Conservation (phyloP, 768 basidiomycete species). For the Panaeolus cyanescens region DNA sequence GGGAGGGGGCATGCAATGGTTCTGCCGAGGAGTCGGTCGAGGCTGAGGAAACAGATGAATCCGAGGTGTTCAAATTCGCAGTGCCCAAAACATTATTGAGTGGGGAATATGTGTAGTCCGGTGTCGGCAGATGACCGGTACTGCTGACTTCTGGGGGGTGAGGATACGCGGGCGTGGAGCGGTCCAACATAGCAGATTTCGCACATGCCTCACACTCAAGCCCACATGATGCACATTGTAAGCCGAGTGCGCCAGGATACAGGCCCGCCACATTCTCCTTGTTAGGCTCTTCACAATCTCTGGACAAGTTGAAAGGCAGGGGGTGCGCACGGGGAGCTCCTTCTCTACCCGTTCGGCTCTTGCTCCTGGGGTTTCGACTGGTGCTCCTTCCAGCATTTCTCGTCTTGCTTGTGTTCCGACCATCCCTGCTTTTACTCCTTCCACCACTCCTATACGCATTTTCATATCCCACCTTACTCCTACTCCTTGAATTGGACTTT, state of each 20-base stretch:
- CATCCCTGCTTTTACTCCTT: not conserved
- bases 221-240: not conserved
- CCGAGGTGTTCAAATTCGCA: not conserved
- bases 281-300: not conserved
- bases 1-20: constrained; percentile 6
- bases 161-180: not conserved
- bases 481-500: constrained; percentile 25
- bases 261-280: not conserved
- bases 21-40: not conserved
- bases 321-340: not conserved
- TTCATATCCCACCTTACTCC: constrained; percentile 8
- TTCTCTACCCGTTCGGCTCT: not conserved
- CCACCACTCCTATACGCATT: not conserved
- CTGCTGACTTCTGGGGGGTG: not conserved
- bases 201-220: not conserved
- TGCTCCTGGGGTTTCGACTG: not conserved
- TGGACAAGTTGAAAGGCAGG: not conserved
- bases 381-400: not conserved
- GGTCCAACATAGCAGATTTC: not conserved
- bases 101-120: not conserved
- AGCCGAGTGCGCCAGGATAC: not conserved
- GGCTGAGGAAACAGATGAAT: not conserved
- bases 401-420: not conserved
- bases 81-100: not conserved
- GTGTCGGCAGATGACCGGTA: not conserved